These are phyloP conservation scores for Beauveria brongniartii DNA, from an alignment of 2,329 filamentous ascomycete species.

Conservation along the genomic window DNA sequence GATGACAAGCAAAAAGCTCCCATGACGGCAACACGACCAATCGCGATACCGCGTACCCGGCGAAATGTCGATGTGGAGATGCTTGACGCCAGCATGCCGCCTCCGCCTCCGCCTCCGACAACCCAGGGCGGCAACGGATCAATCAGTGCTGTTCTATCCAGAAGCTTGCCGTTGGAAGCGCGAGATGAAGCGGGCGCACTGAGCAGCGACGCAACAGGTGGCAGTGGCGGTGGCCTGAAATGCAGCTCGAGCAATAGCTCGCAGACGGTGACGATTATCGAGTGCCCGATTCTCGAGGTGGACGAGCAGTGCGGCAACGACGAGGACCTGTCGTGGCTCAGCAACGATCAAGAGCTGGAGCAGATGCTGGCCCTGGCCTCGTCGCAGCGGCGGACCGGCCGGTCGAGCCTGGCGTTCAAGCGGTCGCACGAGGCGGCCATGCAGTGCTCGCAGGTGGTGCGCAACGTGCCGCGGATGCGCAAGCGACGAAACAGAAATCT, in stretches of 20 bases:
- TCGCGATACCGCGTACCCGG: neutral
- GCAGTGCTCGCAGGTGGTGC: slow-evolving; percentile 15
- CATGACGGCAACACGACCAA: neutral
- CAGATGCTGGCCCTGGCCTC: slow-evolving; percentile 1
- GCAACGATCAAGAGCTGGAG: slow-evolving; percentile 5
- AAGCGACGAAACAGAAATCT: slow-evolving; percentile 13
- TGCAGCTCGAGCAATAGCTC: slow-evolving; percentile 4
- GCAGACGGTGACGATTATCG: slow-evolving; percentile 1
- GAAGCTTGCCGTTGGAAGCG: neutral
- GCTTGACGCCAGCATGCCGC: slow-evolving; percentile 2
- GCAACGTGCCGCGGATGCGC: slow-evolving; percentile 18
- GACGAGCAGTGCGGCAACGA: slow-evolving; percentile 22
- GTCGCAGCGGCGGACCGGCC: neutral
- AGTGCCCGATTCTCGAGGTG: slow-evolving; percentile 16
- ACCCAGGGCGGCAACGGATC: neutral
- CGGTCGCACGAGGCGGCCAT: slow-evolving; percentile 16
- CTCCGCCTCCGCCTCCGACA: neutral
- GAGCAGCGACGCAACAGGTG: neutral
- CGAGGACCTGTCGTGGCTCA: slow-evolving; percentile 20
- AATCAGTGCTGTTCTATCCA: neutral
- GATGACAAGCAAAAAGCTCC: neutral
- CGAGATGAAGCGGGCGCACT: neutral
- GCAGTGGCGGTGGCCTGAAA: neutral
- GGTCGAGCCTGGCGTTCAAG: slow-evolving; percentile 3
- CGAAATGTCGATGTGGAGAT: slow-evolving; percentile 1